Evolutionary conservation across 352 stramenopile genomes (phyloP).

Genomic region (Pilasporangium apinafurcum): DNA sequence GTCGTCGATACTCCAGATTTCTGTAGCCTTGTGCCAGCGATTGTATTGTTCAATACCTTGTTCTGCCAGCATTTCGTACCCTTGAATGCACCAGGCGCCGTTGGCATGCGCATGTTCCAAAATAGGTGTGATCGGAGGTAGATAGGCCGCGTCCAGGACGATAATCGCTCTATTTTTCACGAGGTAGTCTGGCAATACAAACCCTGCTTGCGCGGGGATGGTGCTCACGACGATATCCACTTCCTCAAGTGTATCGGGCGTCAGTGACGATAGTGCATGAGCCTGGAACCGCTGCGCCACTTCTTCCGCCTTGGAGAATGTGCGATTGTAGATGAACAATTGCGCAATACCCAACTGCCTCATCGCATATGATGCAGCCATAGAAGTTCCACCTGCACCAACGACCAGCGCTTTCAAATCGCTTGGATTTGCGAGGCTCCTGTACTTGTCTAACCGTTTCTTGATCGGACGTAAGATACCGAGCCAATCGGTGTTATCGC

Average conservation of each 20-base stretch:
- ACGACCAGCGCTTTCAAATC: slow-evolving; percentile 73
- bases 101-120: slow-evolving; percentile 81
- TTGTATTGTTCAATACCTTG: slow-evolving; percentile 97
- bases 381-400: slow-evolving; percentile 91
- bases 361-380: slow-evolving; percentile 94
- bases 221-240: slow-evolving; percentile 95
- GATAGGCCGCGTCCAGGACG: slow-evolving; percentile 98
- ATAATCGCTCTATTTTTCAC: slow-evolving; percentile 53
- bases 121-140: slow-evolving; percentile 92
- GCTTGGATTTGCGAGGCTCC: too few relatives aligned
- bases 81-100: slow-evolving; percentile 90
- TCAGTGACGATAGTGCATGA: slow-evolving; percentile 46
- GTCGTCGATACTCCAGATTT: slow-evolving; percentile 31
- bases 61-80: slow-evolving; percentile 98
- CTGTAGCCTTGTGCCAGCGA: slow-evolving; percentile 84
- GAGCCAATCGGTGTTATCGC: slow-evolving; percentile 99
- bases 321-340: slow-evolving; percentile 96
- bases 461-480: slow-evolving; percentile 93
- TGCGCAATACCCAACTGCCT: slow-evolving; percentile 71
- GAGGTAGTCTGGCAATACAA: slow-evolving; percentile 72
- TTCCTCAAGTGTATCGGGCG: slow-evolving; percentile 28
- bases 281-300: slow-evolving; percentile 89
- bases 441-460: slow-evolving; percentile 35
- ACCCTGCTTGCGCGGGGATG: slow-evolving; percentile 87
- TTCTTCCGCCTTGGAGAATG: slow-evolving; percentile 86